These are phyloP conservation scores for Geosmithia morbida DNA, from an alignment of 2,329 filamentous ascomycete genomes.

Conservation along the genomic window DNA sequence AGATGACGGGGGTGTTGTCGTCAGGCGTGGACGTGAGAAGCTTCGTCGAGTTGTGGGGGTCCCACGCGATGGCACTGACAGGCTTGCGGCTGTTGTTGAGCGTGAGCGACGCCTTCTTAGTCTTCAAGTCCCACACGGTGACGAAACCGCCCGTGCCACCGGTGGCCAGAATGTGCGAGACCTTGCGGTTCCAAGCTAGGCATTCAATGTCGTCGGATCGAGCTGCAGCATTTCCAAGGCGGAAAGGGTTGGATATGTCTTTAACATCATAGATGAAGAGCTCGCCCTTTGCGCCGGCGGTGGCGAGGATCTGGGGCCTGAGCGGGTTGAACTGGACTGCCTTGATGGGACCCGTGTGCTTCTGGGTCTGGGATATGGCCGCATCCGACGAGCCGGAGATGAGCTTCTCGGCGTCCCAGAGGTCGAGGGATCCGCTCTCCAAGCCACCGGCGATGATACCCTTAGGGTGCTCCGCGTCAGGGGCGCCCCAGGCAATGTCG, in stretches of 20 bases:
- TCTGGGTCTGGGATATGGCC: constrained; percentile 72
- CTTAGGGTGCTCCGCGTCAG: constrained; percentile 61
- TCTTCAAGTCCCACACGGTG: constrained; percentile 96
- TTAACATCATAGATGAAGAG: constrained; percentile 92
- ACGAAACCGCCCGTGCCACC: constrained; percentile 89
- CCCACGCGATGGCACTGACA: constrained; percentile 93
- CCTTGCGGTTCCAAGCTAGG: constrained; percentile 96
- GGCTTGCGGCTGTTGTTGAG: constrained; percentile 91
- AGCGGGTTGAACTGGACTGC: constrained; percentile 92
- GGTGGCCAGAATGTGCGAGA: constrained; percentile 89
- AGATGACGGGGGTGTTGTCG: constrained; percentile 74
- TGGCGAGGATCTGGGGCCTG: constrained; percentile 80
- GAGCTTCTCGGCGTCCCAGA: constrained; percentile 77
- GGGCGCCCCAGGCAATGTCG: constrained; percentile 86
- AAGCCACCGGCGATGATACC: constrained; percentile 92
- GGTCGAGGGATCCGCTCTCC: constrained; percentile 82
- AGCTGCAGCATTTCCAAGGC: constrained; percentile 74
- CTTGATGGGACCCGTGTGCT: constrained; percentile 88
- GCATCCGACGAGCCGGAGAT: constrained; percentile 46
- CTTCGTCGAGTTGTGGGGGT: constrained; percentile 89
- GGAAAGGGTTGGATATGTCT: constrained; percentile 75
- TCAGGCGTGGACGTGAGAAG: constrained; percentile 84
- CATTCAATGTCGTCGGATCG: constrained; percentile 93
- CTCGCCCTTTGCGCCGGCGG: constrained; percentile 87
- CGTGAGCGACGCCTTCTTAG: constrained; percentile 92